A percentile compares a stretch with the other conserved stretches of the same genome.
Evolutionary conservation across 2,329 filamentous ascomycete genomes (phyloP).

Genomic region (Ascochyta lentis): DNA sequence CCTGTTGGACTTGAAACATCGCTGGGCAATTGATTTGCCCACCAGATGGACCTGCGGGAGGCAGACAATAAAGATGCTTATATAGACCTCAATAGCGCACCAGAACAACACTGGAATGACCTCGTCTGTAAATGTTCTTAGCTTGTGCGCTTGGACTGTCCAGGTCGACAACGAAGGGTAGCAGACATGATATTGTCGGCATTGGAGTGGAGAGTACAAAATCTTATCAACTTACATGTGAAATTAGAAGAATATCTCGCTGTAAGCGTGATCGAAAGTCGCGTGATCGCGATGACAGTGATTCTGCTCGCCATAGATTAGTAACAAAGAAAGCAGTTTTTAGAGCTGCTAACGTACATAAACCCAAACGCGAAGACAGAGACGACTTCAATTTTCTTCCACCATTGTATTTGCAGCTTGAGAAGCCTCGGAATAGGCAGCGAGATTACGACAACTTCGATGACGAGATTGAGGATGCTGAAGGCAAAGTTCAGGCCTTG

Average conservation of each 20-base stretch:
- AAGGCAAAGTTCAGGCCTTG: background rate
- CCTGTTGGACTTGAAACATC: background rate
- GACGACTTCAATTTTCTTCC: background rate
- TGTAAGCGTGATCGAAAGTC: background rate
- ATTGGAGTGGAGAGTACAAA: background rate
- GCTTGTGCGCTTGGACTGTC: background rate
- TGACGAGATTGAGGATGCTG: background rate
- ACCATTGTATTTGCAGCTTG: background rate
- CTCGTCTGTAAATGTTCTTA: background rate
- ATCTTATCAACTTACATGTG: background rate
- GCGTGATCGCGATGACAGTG: background rate
- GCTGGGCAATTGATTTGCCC: background rate
- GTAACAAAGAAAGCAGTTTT: background rate
- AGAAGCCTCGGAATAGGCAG: conserved; percentile 1
- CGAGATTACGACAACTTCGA: background rate
- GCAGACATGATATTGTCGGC: background rate
- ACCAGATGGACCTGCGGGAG: conserved; percentile 1
- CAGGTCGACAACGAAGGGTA: background rate
- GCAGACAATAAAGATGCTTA: background rate
- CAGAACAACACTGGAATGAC: background rate
- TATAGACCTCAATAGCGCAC: background rate
- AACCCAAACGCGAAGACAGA: conserved; percentile 1
- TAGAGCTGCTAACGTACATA: background rate
- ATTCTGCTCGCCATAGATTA: background rate
- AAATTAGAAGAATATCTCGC: background rate